Evolutionary conservation across 169 alveolate species (phyloP), one percentile per base, ranked within the genome.

Genomic region (Eimeria acervulina): DNA sequence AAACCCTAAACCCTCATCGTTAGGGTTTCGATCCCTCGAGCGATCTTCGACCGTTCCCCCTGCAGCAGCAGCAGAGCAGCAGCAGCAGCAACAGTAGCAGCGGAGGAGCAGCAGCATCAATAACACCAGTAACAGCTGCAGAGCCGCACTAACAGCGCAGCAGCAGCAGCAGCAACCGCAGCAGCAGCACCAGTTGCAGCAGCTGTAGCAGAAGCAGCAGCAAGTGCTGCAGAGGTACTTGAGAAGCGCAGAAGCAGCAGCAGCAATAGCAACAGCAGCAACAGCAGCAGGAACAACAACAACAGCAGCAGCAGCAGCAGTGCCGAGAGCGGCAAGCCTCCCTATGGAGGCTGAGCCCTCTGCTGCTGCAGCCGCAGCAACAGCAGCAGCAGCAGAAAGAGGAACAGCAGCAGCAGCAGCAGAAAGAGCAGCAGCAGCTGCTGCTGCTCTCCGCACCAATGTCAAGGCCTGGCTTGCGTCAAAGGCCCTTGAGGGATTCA

Each of bases 281-380:
- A 40, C 47, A 74, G 44, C 85, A 33, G 44, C 85, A 74, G 85
- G 47, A 74, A 42, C 85, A 74, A 42, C 85, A 74, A 42, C 85
- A 74, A 42, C 85, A 33, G 47, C 47, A 74, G 44, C 85, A 33
- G 44, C 85, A 74, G 85, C 85, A 74, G 85, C 85, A 74, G 85
- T 40, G 44, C 51, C 85, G 44, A 33, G 2, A 33, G n/a, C 85
- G 47, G 5, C 38, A 12, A 40, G 51, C n/a, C 51, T 74, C n/a
- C n/a, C 8, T 15, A 33, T 40, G 23, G 85, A 28, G 44, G n/a
- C 38, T 4, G 85, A 7, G 17, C 28, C 52, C 12, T 7, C 55
- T 47, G 55, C 55, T 47, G 55, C 55, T 47, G 55, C 55, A 7
- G 55, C 12, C 12, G 55, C 55, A 6, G 44, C 85, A 19, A 42